These are phyloP conservation scores for Fusarium hainanense DNA, from an alignment of 2,329 filamentous ascomycete genomes.

Conservation along the genomic window DNA sequence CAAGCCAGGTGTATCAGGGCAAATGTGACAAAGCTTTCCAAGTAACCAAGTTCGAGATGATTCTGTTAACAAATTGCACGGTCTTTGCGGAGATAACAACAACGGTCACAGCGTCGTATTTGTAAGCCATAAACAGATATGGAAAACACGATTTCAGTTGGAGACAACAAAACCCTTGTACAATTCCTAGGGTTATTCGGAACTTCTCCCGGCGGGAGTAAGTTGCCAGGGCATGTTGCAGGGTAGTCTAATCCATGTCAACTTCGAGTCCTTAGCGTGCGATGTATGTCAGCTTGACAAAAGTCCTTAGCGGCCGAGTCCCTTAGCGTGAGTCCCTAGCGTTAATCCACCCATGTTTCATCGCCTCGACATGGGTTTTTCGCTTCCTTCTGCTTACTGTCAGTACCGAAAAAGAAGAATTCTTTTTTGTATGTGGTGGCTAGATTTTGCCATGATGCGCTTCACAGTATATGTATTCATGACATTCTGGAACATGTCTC, in stretches of 20 bases:
- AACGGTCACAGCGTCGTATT: not conserved
- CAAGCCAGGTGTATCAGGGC: not conserved
- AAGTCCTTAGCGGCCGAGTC: slow-evolving; percentile 7
- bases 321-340: slow-evolving; percentile 7
- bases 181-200: not conserved
- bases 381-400: slow-evolving; percentile 7
- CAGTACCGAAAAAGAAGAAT: not conserved
- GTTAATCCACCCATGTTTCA: not conserved
- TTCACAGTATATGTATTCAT: slow-evolving; percentile 7
- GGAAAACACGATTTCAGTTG: not conserved
- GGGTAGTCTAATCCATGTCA: not conserved
- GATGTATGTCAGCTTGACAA: slow-evolving; percentile 9
- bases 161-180: not conserved
- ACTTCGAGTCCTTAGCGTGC: not conserved
- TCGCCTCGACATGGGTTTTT: not conserved
- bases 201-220: not conserved
- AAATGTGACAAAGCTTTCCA: too few relatives aligned
- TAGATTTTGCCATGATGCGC: not conserved
- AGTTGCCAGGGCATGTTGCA: not conserved
- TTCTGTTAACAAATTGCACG: not conserved
- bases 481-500: not conserved
- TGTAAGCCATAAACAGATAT: not conserved
- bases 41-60: too few relatives aligned
- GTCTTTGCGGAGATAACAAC: not conserved
- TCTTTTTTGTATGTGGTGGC: not conserved